Base-by-base conservation (phyloP, 352 stramenopile genomes). In the Globisporangium solare region DNA sequence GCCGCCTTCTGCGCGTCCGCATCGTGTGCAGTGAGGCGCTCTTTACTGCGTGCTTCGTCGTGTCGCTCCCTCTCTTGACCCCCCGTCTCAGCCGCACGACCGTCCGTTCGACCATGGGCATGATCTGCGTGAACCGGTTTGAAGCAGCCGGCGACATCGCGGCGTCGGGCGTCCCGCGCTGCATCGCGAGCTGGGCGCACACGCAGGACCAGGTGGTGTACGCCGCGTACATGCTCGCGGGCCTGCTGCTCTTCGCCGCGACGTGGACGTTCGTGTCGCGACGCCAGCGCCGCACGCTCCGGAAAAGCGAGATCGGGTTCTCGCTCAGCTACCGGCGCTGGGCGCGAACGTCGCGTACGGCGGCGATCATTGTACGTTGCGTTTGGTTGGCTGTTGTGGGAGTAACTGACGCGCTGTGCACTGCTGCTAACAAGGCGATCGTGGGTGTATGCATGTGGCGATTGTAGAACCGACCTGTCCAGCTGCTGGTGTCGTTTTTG, bases 41-140 rank as follows among this genome's bases (percentile, higher is more conserved):
- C 24, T 27, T 5, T 27, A 27, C 24, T 27, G 24, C 5, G 24
- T 27, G 24, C 24, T 27, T 27, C 24, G 24, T 27, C 24, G 24
- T 27, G 24, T 27, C 24, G 2, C 24, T 27, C 24, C 24, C 24
- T 27, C 24, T 27, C 24, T 27, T 27, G 24, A 27, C 24, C 24
- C 24, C 24, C 24, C 24, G 24, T 27, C 24, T 27, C 24, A 27
- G 24, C 24, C 2, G 24, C 24, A 27, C 24, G n/a, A n/a, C n/a
- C n/a, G 24, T 27, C 24, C 24, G 24, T 27, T 27, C 24, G 24
- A 52, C 27, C 58, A 87, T 87, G 74, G 61, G 66, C 24, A 76
- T 83, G 64, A 83, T 92, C 64, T 92, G 81, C 55, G 64, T 81
- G 15, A 92, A 88, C 68, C 68, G 76, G 56, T 83, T 84, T 50